Base-by-base conservation (phyloP, 495 filamentous ascomycete species). In the Tuber brumale region DNA sequence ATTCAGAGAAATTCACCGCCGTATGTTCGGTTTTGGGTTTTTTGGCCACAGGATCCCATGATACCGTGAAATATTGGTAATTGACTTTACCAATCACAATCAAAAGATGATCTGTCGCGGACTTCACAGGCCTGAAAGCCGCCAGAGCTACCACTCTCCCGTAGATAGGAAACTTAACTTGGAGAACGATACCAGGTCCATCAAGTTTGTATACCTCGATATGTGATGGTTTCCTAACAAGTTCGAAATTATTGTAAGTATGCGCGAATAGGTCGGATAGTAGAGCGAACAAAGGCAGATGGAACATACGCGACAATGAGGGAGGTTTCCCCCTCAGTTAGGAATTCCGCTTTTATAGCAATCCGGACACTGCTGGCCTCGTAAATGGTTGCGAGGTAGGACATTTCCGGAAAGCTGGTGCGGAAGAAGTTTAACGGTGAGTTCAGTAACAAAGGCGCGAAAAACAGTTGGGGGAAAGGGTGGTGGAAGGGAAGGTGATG, bases 331-430 rank as follows among this genome's bases (percentile, higher is more conserved):
- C 92, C 89, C 5, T 89, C 83, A 75, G 87, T 86, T 31, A 97
- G 85, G 76, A 99, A 89, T 75, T 90, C 89, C 70, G 94, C 86
- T 81, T 91, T 94, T 75, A 98, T 83, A 18, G 94, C 94, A 88
- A 97, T 91, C 57, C 93, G 90, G 75, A 97, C 90, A 84, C 93
- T 96, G 83, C 91, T 97, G 41, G 95, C 92, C 79, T 91, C 87
- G 84, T 98, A 95, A 74, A 99, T 97, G 7, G 95, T 94, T 77
- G 93, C 94, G 76, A 99, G 86, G 81, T 97, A 99, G 70, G 96
- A 92, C 95, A 99, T 99, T 16, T 18, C 57, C 1, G 14, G 27
- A 12, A 7, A 16, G 14, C 35, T 0, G 57, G 27, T 16, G 27
- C 18, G 31, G 57, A 35, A 66, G 7, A 14, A 16, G 57, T 7